Conservation (phyloP, 257 asterid genomes). For the Voacanga thouarsii region DNA sequence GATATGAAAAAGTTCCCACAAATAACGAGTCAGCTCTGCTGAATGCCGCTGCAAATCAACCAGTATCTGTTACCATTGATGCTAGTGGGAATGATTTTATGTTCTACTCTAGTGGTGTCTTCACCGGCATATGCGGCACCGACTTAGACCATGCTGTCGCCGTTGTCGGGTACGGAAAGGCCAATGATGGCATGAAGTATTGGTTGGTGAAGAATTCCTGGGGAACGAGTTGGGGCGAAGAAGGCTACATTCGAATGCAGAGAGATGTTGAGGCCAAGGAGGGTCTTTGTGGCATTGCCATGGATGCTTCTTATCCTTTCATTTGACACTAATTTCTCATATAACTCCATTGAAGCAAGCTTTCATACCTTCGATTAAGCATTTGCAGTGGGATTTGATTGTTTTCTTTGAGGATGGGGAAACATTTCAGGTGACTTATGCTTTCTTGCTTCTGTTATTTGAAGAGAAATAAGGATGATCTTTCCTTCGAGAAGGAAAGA, state of each 20-base stretch:
- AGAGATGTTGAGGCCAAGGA: conserved; percentile 24
- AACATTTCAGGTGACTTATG: too few relatives aligned
- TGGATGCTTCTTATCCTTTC: conserved; percentile 30
- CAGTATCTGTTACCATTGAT: conserved; percentile 37
- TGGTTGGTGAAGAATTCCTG: conserved; percentile 43
- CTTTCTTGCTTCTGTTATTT: too few relatives aligned
- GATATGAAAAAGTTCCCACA: conserved; percentile 26
- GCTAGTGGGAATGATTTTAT: conserved; percentile 25
- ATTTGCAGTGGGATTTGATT: too few relatives aligned
- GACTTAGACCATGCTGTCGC: conserved; percentile 32
- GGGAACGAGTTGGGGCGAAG: conserved; percentile 32
- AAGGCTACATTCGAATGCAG: conserved; percentile 28
- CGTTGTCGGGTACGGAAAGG: conserved; percentile 27
- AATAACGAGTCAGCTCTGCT: conserved; percentile 27
- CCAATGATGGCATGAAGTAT: conserved; percentile 20
- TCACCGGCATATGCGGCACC: conserved; percentile 32
- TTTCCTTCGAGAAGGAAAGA: too few relatives aligned
- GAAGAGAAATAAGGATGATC: too few relatives aligned
- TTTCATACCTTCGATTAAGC: too few relatives aligned
- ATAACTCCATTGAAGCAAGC: too few relatives aligned
- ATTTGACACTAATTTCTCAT: too few relatives aligned
- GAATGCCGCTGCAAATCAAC: conserved; percentile 39
- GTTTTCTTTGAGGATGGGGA: too few relatives aligned
- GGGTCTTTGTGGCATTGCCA: conserved; percentile 38
- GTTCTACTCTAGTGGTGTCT: conserved; percentile 36